These are phyloP conservation scores for Lentinus tigrinus DNA, from an alignment of 768 basidiomycete genomes.

Conservation along the genomic window DNA sequence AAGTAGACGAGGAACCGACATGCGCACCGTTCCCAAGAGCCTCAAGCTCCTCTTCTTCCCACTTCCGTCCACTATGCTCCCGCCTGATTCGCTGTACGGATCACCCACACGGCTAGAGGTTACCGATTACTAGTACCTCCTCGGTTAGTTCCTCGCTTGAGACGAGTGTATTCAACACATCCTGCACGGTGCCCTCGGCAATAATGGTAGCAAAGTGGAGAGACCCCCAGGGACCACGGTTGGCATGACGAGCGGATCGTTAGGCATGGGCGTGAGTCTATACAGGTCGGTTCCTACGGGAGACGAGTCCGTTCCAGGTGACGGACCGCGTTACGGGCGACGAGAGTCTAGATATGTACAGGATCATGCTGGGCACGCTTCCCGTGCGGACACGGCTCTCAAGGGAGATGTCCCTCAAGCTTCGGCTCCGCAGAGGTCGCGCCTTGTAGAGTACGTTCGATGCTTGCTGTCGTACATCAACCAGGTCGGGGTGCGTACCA, in stretches of 20 bases:
- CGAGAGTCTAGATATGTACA: background rate
- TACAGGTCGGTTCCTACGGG: no score
- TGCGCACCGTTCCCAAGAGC: constrained; percentile 39
- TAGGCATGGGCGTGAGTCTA: constrained; percentile 34
- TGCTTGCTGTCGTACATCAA: background rate
- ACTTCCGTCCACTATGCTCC: constrained; percentile 57
- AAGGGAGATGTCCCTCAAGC: background rate
- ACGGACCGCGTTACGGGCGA: constrained; percentile 4
- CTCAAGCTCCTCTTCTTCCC: constrained; percentile 73
- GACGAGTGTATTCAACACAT: constrained; percentile 56
- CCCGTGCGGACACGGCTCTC: background rate
- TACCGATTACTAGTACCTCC: constrained; percentile 58
- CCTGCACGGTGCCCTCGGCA: constrained; percentile 52
- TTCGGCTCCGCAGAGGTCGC: background rate
- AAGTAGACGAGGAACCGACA: constrained; percentile 8
- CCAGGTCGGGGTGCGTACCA: background rate
- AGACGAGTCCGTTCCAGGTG: constrained; percentile 7
- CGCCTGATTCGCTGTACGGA: constrained; percentile 62
- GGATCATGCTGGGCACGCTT: background rate
- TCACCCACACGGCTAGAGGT: constrained; percentile 61
- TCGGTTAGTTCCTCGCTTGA: constrained; percentile 46
- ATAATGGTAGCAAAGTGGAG: constrained; percentile 62
- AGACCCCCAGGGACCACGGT: constrained; percentile 53
- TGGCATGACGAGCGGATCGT: constrained; percentile 53
- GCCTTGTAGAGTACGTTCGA: background rate